phyloP scores from a whole-genome alignment of 148 eudicot species.

The Cornus suecica region DNA sequence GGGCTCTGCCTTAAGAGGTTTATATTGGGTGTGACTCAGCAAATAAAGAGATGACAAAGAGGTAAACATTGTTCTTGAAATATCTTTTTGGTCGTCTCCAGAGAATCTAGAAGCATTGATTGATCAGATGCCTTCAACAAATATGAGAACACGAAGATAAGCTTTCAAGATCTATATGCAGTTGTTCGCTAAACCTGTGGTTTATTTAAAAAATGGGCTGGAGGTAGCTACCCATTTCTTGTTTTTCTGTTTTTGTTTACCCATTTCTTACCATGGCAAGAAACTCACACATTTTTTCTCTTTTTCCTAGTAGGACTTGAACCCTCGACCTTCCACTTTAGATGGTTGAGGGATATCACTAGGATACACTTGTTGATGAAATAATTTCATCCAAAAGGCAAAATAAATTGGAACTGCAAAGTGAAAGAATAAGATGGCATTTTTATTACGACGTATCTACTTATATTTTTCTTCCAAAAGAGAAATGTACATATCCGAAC shows the following conservation, averaged over 20 bases:
- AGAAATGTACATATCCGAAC: not conserved
- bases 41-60: no score
- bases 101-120: not conserved
- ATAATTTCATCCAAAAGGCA: not conserved
- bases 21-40: no score
- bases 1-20: no score
- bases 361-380: not conserved
- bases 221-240: not conserved
- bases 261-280: no score
- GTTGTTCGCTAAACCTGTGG: not conserved
- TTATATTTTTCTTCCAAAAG: no score
- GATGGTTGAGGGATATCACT: no score
- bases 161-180: not conserved
- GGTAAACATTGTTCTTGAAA: no score
- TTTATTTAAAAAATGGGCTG: not conserved
- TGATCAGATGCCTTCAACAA: not conserved
- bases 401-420: not conserved
- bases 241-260: no score
- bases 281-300: no score
- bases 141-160: not conserved
- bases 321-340: no score
- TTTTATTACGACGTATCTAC: not conserved
- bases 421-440: not conserved
- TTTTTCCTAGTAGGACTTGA: no score
- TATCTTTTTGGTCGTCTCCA: not conserved